Percentiles rank a stretch among this genome's conserved stretches.
Evolutionary conservation across 1,139 yeast genomes (phyloP).

Genomic region (Hyphopichia pseudoburtonii): DNA sequence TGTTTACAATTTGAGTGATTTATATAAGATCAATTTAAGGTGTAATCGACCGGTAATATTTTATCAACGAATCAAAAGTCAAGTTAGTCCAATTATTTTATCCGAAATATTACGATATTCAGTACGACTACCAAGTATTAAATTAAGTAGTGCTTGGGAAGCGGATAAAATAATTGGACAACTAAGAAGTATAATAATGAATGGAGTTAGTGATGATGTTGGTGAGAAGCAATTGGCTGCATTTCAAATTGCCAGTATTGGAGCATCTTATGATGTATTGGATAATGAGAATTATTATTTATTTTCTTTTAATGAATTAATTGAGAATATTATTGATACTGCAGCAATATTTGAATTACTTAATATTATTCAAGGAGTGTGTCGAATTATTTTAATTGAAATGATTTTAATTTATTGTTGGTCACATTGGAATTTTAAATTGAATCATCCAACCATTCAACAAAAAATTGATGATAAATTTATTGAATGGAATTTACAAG

Average conservation of each 20-base stretch:
- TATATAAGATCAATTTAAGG: conserved; percentile 11
- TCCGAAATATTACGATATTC: conserved; percentile 12
- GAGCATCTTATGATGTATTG: conserved; percentile 9
- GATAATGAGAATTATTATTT: conserved; percentile 34
- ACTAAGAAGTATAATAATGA: conserved; percentile 8
- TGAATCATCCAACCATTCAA: conserved; percentile 2
- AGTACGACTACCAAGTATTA: conserved; percentile 11
- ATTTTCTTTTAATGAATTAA: conserved; percentile 30
- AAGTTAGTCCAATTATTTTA: conserved; percentile 8
- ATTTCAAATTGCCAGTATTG: conserved; percentile 14
- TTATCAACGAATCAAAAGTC: background rate
- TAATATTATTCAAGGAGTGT: conserved; percentile 10
- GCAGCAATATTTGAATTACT: conserved; percentile 24
- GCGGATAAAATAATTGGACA: conserved; percentile 15
- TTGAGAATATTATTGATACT: conserved; percentile 34
- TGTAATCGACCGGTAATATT: conserved; percentile 7
- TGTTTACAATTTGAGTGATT: conserved; percentile 13
- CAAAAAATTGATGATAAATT: conserved; percentile 13
- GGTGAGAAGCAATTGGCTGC: conserved; percentile 1
- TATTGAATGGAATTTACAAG: conserved; percentile 19
- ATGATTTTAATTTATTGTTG: conserved; percentile 37
- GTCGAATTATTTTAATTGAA: conserved; percentile 26
- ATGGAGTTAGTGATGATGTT: conserved; percentile 6
- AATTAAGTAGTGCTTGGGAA: conserved; percentile 13
- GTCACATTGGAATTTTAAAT: conserved; percentile 32